These are phyloP conservation scores for Sindora glabra DNA, from an alignment of 306 rosid genomes.

Conservation along the genomic window DNA sequence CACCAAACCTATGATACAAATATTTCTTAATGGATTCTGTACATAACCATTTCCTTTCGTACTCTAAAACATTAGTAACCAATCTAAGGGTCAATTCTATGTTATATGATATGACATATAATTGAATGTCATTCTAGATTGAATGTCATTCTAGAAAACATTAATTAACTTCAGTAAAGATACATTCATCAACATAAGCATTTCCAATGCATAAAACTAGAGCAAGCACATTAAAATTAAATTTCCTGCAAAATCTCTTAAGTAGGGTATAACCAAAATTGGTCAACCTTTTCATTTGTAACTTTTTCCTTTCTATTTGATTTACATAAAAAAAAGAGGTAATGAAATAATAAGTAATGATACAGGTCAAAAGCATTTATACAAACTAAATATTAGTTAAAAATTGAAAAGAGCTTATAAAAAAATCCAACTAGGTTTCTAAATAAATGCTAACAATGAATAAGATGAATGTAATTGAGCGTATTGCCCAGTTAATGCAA, in stretches of 20 bases:
- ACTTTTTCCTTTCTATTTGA: constrained; percentile 42
- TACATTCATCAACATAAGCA: constrained; percentile 51
- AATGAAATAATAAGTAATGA: constrained; percentile 41
- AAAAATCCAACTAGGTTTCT: constrained; percentile 93
- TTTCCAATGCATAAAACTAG: constrained; percentile 41
- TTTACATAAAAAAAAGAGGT: constrained; percentile 58
- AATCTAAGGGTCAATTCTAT: constrained; percentile 37
- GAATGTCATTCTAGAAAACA: constrained; percentile 49
- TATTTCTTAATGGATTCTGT: constrained; percentile 71
- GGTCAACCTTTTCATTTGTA: constrained; percentile 46
- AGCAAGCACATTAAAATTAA: constrained; percentile 39
- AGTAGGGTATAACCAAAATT: constrained; percentile 66
- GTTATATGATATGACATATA: constrained; percentile 50
- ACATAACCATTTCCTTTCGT: constrained; percentile 44
- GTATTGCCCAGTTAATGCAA: constrained; percentile 64
- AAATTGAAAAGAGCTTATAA: constrained; percentile 70
- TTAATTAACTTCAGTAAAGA: constrained; percentile 58
- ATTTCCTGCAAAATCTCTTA: constrained; percentile 81
- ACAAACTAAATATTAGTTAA: constrained; percentile 66
- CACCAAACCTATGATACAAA: constrained; percentile 60
- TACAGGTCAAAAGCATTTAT: constrained; percentile 61
- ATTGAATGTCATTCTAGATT: no score
- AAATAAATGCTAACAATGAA: constrained; percentile 66
- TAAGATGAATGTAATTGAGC: constrained; percentile 86
- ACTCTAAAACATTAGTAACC: constrained; percentile 46